Percentiles rank a stretch among this genome's conserved stretches.
These are phyloP conservation scores for Syzygium grande DNA, from an alignment of 345 rosid genomes.

Conservation along the genomic window DNA sequence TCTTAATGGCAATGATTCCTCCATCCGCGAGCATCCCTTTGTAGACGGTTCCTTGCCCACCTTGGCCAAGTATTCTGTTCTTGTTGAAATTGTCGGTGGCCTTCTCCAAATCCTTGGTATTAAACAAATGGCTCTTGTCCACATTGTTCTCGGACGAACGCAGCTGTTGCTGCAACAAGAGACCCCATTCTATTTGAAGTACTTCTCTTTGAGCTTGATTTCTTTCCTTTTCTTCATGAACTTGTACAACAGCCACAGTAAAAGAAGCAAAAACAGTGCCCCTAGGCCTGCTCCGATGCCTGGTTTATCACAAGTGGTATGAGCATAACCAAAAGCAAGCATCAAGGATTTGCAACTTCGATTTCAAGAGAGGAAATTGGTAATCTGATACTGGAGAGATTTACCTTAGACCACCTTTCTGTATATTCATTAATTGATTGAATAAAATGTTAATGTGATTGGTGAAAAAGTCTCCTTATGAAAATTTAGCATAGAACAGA, in stretches of 20 bases:
- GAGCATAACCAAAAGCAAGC: neutral
- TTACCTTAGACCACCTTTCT: neutral
- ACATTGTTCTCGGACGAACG: neutral
- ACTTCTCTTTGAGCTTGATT: neutral
- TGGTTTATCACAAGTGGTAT: neutral
- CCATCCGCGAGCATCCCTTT: slow-evolving; percentile 3
- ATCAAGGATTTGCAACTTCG: neutral
- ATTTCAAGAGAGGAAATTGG: neutral
- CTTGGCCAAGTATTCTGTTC: slow-evolving; percentile 1
- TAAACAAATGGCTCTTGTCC: neutral
- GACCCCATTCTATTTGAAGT: slow-evolving; percentile 1
- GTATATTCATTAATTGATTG: neutral
- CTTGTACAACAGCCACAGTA: neutral
- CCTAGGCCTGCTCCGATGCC: neutral
- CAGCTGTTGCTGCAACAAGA: neutral
- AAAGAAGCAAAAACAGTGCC: neutral
- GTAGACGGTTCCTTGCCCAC: slow-evolving; percentile 8
- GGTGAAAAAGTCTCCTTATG: no score
- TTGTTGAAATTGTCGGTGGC: slow-evolving; percentile 1
- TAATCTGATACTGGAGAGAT: neutral
- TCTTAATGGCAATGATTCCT: neutral
- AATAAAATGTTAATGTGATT: neutral
- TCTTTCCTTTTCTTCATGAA: neutral
- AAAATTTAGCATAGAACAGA: no score
- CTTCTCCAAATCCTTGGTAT: neutral